Evolutionary conservation across 1,139 yeast species (phyloP), one percentile per base, ranked within the genome.

Genomic region (Candida sp.): DNA sequence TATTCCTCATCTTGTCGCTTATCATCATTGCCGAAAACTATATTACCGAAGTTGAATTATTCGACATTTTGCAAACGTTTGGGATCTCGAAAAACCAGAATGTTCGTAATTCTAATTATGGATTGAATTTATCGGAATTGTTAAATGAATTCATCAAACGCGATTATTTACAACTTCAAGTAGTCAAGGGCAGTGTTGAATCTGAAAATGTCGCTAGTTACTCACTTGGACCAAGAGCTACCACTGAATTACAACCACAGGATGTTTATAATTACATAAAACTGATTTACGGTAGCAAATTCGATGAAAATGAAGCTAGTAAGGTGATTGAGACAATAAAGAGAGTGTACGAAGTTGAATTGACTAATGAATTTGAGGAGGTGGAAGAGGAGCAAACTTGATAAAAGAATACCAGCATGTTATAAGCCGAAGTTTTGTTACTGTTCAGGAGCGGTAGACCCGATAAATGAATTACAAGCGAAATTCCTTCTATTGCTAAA

Each of bases 21-120:
- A 47, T 73, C 7, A 56, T 72, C 1, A 49, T 71, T 11, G 54
- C 64, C 25, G 73, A 67, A 29, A 70, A 71, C 48, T 64, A 68
- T 46, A 41, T 68, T 3, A 51, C 58, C 8, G 75, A 69, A 46
- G 29, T 41, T 3, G 63, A 59, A 22, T 51, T 73, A 22, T 38
- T 59, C 1, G 50, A 48, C 5, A 43, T 47, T 4, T 49, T 73
- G 27, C 42, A 44, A 5, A 50, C 50, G 35, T 65, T 70, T 46
- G 78, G 77, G 0, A 45, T 72, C 4, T 51, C 66, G 5, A 55
- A 49, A 5, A 56, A 51, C 42, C 35, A 51, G 2, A 58, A 58
- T 41, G 41, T 43, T 5, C 49, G 45, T n/a, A 63, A 64, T 42
- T 52, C 66, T 27, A 62, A 57, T 42, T 45, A 60, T 25, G 60